Evolutionary conservation across 1,284 basidiomycete genomes (phyloP), one percentile per base, ranked within the genome.

Genomic region (Sporisorium scitamineum): DNA sequence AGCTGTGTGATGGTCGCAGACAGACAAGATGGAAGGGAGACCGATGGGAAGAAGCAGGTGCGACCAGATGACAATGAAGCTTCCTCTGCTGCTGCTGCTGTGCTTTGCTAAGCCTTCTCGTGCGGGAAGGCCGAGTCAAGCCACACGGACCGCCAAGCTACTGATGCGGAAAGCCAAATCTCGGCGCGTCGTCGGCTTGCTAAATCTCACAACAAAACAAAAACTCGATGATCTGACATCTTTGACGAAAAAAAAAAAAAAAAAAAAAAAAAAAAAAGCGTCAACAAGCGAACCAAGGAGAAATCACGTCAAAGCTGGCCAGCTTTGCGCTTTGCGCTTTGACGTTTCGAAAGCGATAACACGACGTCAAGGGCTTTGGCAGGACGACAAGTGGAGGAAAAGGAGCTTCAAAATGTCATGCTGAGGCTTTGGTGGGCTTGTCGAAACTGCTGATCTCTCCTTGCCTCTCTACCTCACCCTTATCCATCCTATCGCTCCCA

Each of bases 151-250:
- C 39, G 39, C 39, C 39, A 42, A 20, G 8, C n/a, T 20, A 48
- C 47, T 48, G 47, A 27, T 41, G 34, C 29, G 32, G 56, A 37
- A 24, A 29, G 7, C 47, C 47, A 48, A 48, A 18, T 48, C n/a
- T 31, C 48, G 48, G 48, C 48, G 48, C 48, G 48, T 18, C 27
- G 48, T 50, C 48, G 47, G 47, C 47, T n/a, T n/a, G n/a, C n/a
- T n/a, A n/a, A n/a, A n/a, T n/a, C n/a, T n/a, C n/a, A n/a, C n/a
- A n/a, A n/a, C n/a, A n/a, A n/a, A n/a, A n/a, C n/a, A n/a, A n/a
- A n/a, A n/a, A n/a, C 6, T 20, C 7, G 39, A 42, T 42, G 39
- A 42, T 42, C 39, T 42, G 4, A 42, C 39, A 42, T 42, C 39
- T 2, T 20, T 16, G 5, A 20, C n/a, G 3, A 42, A 42, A 20